Percentiles rank a stretch among this genome's conserved stretches.
Evolutionary conservation across 177 flowering plant species (phyloP).

Genomic region (Tripterygium wilfordii): DNA sequence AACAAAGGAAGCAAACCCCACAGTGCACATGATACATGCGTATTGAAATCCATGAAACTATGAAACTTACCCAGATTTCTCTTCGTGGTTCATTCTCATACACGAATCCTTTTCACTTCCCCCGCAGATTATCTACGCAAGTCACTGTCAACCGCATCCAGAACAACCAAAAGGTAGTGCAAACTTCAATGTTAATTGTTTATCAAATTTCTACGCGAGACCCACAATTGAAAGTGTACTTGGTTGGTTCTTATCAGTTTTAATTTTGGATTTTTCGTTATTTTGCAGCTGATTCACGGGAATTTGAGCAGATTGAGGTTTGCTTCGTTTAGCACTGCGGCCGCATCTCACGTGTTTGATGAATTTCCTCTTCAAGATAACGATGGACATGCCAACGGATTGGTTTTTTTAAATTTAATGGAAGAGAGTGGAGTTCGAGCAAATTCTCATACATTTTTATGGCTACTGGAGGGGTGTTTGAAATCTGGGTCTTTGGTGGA

Average conservation of each 20-base stretch:
- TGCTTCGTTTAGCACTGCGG: conserved; percentile 15
- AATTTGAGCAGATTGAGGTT: conserved; percentile 13
- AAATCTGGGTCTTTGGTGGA: conserved; percentile 31
- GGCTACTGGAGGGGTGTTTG: conserved; percentile 42
- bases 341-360: conserved; percentile 16
- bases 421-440: conserved; percentile 37
- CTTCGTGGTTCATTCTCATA: conserved; percentile 19
- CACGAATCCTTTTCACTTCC: conserved; percentile 15
- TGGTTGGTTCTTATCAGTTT: background rate
- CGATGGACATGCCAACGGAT: conserved; percentile 18
- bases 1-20: too few relatives aligned
- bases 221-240: background rate
- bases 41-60: conserved; percentile 5
- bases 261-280: background rate
- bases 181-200: background rate
- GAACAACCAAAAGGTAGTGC: conserved; percentile 17
- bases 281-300: conserved; percentile 17
- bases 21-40: too few relatives aligned
- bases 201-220: background rate
- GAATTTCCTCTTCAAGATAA: conserved; percentile 16
- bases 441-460: conserved; percentile 35
- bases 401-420: conserved; percentile 23
- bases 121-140: conserved; percentile 11
- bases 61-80: conserved; percentile 18
- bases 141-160: conserved; percentile 3